Evolutionary conservation across 345 rosid genomes (phyloP), one percentile per base, ranked within the genome.

Genomic region (Raphanus raphanistrum): DNA sequence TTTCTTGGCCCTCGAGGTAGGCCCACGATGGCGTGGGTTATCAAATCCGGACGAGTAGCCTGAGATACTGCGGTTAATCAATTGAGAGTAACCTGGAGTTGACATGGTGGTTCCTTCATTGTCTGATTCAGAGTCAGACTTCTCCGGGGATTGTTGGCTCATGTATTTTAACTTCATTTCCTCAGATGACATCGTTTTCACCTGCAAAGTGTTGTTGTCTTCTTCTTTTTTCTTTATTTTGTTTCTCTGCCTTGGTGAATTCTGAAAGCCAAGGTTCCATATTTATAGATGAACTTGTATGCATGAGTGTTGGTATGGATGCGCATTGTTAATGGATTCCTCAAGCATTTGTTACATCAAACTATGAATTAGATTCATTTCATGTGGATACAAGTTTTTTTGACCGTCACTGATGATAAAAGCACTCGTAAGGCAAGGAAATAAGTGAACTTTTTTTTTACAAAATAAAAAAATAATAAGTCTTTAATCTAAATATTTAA

Each of bases 331-430:
- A 4, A 63, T 52, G 64, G 70, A 76, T 70, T 70, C 65, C 28
- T 63, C 35, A 38, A 77, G 33, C 71, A 70, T 63, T 64, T 71
- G 80, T 63, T 36, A 77, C 80, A 70, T 70, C 80, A 76, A 62
- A 16, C 33, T 36, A 76, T 63, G 75, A 76, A 76, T 76, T 70
- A 70, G 75, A 76, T 69, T 76, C 80, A 69, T 69, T 75, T 69
- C 41, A 62, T 35, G 70, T 35, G 74, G 62, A 5, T 59, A 8
- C 25, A 26, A 58, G 32, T 38, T 55, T 48, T 28, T 61, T 9
- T 17, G 28, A 43, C 45, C 61, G 59, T 76, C 54, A 76, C 3
- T 32, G 26, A n/a, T 63, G 9, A 62, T 3, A 62, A 62, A 28
- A 31, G 43, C 11, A 62, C 41, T 15, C 67, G 43, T n/a, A 32